Evolutionary conservation across 2,329 filamentous ascomycete genomes (phyloP).

Genomic region (Alternaria novae-zelandiae): DNA sequence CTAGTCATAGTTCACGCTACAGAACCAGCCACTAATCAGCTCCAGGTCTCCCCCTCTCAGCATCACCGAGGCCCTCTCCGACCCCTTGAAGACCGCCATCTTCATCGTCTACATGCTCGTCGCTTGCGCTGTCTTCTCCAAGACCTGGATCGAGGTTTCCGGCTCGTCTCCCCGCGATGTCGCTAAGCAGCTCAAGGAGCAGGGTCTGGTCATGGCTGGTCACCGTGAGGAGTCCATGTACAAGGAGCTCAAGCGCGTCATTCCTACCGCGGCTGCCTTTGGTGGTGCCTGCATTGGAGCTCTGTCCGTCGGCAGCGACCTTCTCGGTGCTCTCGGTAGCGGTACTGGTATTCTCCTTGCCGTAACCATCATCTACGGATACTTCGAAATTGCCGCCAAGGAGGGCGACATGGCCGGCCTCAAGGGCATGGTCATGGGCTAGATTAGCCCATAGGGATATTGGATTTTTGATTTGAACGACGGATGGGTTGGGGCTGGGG

Average conservation of each 20-base stretch:
- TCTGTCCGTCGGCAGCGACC: conserved; percentile 92
- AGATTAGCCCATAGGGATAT: conserved; percentile 21
- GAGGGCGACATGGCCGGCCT: conserved; percentile 90
- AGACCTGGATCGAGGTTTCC: conserved; percentile 99
- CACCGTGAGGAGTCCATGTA: conserved; percentile 99
- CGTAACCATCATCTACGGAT: conserved; percentile 99
- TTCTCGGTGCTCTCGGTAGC: conserved; percentile 92
- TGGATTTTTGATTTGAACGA: conserved; percentile 4
- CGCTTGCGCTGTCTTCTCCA: conserved; percentile 97
- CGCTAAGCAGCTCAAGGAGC: conserved; percentile 99
- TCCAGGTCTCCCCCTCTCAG: conserved; percentile 82
- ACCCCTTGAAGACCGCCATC: conserved; percentile 93
- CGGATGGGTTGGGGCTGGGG: conserved; percentile 4
- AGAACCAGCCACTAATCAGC: conserved; percentile 18
- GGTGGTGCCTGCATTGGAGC: conserved; percentile 99
- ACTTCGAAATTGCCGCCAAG: conserved; percentile 99
- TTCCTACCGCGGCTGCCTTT: conserved; percentile 96
- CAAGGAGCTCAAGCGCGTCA: conserved; percentile 99
- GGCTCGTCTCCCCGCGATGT: conserved; percentile 97
- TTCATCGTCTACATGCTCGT: conserved; percentile 98
- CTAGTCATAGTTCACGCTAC: background rate
- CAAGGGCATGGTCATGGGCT: conserved; percentile 69
- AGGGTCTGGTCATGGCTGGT: conserved; percentile 98
- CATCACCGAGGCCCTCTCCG: conserved; percentile 95
- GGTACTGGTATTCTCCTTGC: conserved; percentile 98